Conservation (phyloP, 805 yeast genomes). For the Myxozyma udenii region DNA sequence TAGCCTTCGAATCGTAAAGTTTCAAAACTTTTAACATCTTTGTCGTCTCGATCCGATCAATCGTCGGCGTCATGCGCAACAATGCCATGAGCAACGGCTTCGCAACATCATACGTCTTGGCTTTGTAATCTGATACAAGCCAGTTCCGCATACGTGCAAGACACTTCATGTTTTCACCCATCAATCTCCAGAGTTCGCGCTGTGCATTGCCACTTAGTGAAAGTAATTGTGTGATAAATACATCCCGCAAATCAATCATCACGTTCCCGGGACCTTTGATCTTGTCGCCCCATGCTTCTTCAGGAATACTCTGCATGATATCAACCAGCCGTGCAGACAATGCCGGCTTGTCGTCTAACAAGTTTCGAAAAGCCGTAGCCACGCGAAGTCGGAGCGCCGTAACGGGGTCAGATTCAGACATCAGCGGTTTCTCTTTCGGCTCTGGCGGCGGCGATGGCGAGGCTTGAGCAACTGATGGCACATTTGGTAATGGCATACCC, state of each 20-base stretch:
- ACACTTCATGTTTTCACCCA: constrained; percentile 20
- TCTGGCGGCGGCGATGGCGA: constrained; percentile 6
- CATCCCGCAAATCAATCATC: constrained; percentile 27
- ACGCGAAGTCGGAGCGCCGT: constrained; percentile 22
- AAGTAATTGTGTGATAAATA: constrained; percentile 14
- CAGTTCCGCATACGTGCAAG: constrained; percentile 32
- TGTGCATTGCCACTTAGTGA: constrained; percentile 10
- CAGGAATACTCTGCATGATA: constrained; percentile 27
- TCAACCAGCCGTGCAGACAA: constrained; percentile 24
- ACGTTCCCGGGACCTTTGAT: neutral
- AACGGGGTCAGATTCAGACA: constrained; percentile 26
- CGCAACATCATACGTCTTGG: constrained; percentile 22
- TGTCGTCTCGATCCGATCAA: constrained; percentile 20
- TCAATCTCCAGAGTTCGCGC: constrained; percentile 21
- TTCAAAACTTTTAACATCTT: constrained; percentile 30
- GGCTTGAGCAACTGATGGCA: neutral
- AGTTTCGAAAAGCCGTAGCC: constrained; percentile 23
- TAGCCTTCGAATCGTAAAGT: constrained; percentile 20
- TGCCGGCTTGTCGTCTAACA: constrained; percentile 10
- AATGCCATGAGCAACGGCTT: constrained; percentile 17
- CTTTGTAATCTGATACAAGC: constrained; percentile 29
- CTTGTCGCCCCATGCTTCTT: constrained; percentile 24
- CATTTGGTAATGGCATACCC: neutral
- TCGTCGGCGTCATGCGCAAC: constrained; percentile 15
- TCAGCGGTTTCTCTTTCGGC: constrained; percentile 15